A percentile compares a stretch with the other conserved stretches of the same genome.
Evolutionary conservation across 1,284 basidiomycete species (phyloP).

Genomic region (Kwoniella shivajii): DNA sequence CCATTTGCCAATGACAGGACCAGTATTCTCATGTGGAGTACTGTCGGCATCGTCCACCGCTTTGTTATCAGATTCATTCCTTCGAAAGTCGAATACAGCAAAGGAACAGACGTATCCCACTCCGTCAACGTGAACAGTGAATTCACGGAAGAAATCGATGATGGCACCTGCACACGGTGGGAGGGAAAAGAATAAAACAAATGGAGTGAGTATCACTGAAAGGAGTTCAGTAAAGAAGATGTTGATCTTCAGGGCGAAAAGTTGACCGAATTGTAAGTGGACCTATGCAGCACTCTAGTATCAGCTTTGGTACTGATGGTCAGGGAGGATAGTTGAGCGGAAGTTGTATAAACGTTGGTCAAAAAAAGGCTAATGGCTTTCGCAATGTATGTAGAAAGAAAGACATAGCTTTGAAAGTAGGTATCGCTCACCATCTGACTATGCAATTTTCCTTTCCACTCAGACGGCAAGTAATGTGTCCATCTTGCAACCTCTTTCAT

Average conservation of each 20-base stretch:
- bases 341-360: no score
- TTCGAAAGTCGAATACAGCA: constrained; percentile 94
- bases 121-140: constrained; percentile 93
- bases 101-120: constrained; percentile 97
- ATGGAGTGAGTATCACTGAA: constrained; percentile 89
- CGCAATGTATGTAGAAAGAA: background rate
- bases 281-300: no score
- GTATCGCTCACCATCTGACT: constrained; percentile 69
- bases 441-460: constrained; percentile 88
- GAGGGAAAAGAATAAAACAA: constrained; percentile 89
- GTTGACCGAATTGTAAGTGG: constrained; percentile 81
- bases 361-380: no score
- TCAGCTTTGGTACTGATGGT: no score
- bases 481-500: constrained; percentile 88
- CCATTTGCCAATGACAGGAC: background rate
- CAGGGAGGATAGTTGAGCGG: no score
- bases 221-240: constrained; percentile 86
- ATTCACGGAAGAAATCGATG: constrained; percentile 95
- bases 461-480: constrained; percentile 92
- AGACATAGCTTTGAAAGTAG: background rate
- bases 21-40: background rate
- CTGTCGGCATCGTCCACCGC: background rate
- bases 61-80: constrained; percentile 62
- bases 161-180: constrained; percentile 84
- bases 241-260: constrained; percentile 84